Base-by-base conservation (phyloP, 139 green algal species). In the Asterochloris erici region DNA sequence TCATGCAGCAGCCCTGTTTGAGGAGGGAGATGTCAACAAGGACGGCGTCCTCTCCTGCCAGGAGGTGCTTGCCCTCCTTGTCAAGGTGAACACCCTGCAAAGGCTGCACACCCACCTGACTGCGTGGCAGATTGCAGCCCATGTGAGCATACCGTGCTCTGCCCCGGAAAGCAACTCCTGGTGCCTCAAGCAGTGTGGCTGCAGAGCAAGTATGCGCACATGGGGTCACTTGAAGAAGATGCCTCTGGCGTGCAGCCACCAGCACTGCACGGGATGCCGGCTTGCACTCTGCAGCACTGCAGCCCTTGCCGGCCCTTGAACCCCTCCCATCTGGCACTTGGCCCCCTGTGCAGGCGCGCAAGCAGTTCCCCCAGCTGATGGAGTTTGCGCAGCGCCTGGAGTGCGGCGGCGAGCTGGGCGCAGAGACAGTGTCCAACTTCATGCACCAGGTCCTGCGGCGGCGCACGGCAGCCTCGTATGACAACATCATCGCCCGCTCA, bases 1-100 rank as follows among this genome's bases (percentile, higher is more conserved):
- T 21, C 85, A 91, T 75, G 92, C 88, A 19, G 89, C 89, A 64
- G 85, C 90, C 79, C 90, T 95, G 26, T 95, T 95, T 87, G 90
- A 90, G 76, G 63, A 87, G 61, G 92, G 89, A 9, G 90, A 93
- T 73, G 77, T 47, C 10, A 89, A 94, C 82, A 68, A 84, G 54
- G 86, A 95, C 83, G 90, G 91, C 47, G 38, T 74, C 61, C 83
- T 97, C 38, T 66, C 38, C 26, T 82, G 75, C 28, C 15, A 70
- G 9, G 87, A 90, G 80, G 68, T 97, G 61, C 54, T 82, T 60
- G 83, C 91, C 78, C 87, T 94, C 70, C 84, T 98, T 81, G 61
- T 29, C n/a, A 77, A 90, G 68, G 93, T 80, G 9, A 26, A n/a
- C 38, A 54, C 38, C 38, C 38, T 54, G 38, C 38, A 54, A 2